phyloP scores from a whole-genome alignment of 306 rosid genomes.

The Hippophae tibetana region DNA sequence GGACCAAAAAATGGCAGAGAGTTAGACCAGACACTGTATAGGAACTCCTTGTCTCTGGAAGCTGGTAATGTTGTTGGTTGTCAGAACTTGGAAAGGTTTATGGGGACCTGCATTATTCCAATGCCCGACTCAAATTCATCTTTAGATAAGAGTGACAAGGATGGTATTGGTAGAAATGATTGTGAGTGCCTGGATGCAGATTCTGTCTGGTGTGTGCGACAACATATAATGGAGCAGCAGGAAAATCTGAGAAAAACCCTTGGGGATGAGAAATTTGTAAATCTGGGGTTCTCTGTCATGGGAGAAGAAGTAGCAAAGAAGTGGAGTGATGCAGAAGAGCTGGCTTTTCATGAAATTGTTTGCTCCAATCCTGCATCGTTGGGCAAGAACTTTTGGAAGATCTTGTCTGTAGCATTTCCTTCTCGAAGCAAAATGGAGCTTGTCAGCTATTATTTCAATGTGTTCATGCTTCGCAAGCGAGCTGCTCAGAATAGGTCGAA shows the following conservation, averaged over 20 bases:
- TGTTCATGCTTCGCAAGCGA: conserved; percentile 69
- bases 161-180: conserved; percentile 57
- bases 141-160: conserved; percentile 11
- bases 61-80: conserved; percentile 19
- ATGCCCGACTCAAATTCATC: conserved; percentile 45
- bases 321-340: conserved; percentile 70
- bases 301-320: conserved; percentile 68
- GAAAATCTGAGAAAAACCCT: conserved; percentile 33
- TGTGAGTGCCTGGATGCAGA: conserved; percentile 59
- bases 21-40: background rate
- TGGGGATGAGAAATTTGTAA: conserved; percentile 40
- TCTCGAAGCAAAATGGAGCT: conserved; percentile 60
- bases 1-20: conserved; percentile 2
- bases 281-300: conserved; percentile 61
- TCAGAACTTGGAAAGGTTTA: conserved; percentile 34
- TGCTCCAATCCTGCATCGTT: conserved; percentile 59
- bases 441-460: conserved; percentile 87
- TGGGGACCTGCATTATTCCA: conserved; percentile 65
- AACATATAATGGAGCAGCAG: conserved; percentile 60
- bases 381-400: conserved; percentile 69
- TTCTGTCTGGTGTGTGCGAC: conserved; percentile 55
- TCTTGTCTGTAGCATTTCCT: conserved; percentile 47
- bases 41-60: background rate
- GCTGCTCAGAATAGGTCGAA: conserved; percentile 69
- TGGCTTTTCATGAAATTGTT: conserved; percentile 48